A percentile compares a stretch with the other conserved stretches of the same genome.
Evolutionary conservation across 1,284 basidiomycete genomes (phyloP).

Genomic region (Rhodotorula sp.): DNA sequence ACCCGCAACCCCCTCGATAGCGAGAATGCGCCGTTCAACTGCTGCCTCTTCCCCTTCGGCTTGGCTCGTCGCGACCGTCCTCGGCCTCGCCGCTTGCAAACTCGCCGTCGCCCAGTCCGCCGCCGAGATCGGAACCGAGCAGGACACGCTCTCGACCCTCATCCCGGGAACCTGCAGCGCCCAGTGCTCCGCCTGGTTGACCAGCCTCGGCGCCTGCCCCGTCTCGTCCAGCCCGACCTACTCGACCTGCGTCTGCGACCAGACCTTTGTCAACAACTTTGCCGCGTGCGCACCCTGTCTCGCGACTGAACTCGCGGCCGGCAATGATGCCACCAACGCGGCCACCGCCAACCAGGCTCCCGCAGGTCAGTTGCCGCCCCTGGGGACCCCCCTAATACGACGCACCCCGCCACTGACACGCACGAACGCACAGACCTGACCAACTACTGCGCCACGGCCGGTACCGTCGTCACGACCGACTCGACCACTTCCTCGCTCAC

Average conservation of each 20-base stretch:
- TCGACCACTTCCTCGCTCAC: background rate
- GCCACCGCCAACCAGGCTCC: slow-evolving; percentile 3
- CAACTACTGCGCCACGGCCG: slow-evolving; percentile 9
- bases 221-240: background rate
- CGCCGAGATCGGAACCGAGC: slow-evolving; percentile 5
- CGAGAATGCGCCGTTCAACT: background rate
- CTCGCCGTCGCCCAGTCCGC: slow-evolving; percentile 3
- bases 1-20: too few species aligned
- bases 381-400: too few species aligned
- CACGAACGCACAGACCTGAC: background rate
- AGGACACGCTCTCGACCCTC: slow-evolving; percentile 8
- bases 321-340: slow-evolving; percentile 7
- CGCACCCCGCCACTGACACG: background rate
- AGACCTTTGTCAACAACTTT: slow-evolving; percentile 6
- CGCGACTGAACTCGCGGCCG: background rate
- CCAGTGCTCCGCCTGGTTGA: slow-evolving; percentile 1
- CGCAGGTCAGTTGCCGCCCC: slow-evolving; percentile 1
- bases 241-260: slow-evolving; percentile 14
- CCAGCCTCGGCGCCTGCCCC: slow-evolving; percentile 2
- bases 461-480: slow-evolving; percentile 1
- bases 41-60: background rate
- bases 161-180: slow-evolving; percentile 5
- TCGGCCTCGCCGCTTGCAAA: background rate
- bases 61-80: background rate
- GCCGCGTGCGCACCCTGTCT: slow-evolving; percentile 10